A percentile compares a stretch with the other conserved stretches of the same genome.
Conservation (phyloP, 305 asterid species). For the Stenogyne calaminthoides region DNA sequence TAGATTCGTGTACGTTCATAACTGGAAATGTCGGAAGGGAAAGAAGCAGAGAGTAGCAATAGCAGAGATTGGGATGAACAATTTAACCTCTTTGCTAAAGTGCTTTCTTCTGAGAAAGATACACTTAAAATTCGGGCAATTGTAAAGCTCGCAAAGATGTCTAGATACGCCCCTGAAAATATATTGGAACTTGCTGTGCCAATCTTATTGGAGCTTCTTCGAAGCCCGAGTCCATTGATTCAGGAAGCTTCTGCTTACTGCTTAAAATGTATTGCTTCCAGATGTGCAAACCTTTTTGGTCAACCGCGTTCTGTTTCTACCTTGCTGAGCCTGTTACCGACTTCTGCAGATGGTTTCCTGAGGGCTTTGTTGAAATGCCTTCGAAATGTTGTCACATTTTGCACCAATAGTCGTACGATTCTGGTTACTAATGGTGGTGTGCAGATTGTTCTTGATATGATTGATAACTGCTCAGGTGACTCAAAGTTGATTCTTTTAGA, state of each 20-base stretch:
- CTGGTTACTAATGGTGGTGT: constrained; percentile 47
- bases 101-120: constrained; percentile 39
- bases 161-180: constrained; percentile 49
- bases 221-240: constrained; percentile 37
- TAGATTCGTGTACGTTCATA: neutral
- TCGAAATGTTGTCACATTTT: constrained; percentile 44
- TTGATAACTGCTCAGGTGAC: constrained; percentile 35
- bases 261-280: constrained; percentile 53
- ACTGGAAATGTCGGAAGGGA: constrained; percentile 28
- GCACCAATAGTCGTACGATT: constrained; percentile 37
- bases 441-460: constrained; percentile 44
- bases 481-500: constrained; percentile 43
- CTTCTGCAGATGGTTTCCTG: constrained; percentile 40
- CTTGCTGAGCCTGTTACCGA: constrained; percentile 43
- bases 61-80: constrained; percentile 50
- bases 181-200: constrained; percentile 48
- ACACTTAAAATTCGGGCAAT: constrained; percentile 42
- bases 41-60: constrained; percentile 31
- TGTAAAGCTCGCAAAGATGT: constrained; percentile 46
- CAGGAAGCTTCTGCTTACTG: constrained; percentile 57
- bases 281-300: constrained; percentile 49
- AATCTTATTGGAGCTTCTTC: constrained; percentile 47
- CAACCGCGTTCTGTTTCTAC: constrained; percentile 48
- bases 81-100: constrained; percentile 39
- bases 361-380: constrained; percentile 56